Conservation (phyloP, 2,329 filamentous ascomycete genomes). For the Fusarium agapanthi region DNA sequence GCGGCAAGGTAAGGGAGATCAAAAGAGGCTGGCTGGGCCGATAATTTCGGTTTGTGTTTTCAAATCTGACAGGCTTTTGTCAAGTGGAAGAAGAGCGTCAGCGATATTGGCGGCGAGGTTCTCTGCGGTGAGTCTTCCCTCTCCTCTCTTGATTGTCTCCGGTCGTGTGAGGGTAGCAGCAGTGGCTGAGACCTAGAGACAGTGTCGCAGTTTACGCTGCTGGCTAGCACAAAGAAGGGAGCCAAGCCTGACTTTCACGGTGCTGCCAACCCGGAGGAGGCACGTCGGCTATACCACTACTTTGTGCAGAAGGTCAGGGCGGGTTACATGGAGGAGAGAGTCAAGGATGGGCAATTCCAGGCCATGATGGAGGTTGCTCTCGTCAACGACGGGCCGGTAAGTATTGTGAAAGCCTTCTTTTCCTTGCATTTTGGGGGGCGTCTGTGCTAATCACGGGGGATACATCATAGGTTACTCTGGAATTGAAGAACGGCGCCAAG, state of each 20-base stretch:
- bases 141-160: background rate
- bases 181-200: constrained; percentile 12
- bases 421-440: background rate
- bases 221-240: constrained; percentile 94
- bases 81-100: constrained; percentile 90
- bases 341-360: constrained; percentile 96
- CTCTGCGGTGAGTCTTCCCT: constrained; percentile 75
- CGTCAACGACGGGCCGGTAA: constrained; percentile 82
- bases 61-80: constrained; percentile 12
- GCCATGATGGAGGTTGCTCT: constrained; percentile 98
- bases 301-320: constrained; percentile 82
- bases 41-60: background rate
- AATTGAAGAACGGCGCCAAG: constrained; percentile 38
- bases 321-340: constrained; percentile 75
- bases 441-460: background rate
- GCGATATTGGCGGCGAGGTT: constrained; percentile 89
- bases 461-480: constrained; percentile 38
- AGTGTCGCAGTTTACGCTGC: constrained; percentile 97
- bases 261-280: constrained; percentile 80
- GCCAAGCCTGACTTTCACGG: constrained; percentile 95
- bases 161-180: background rate
- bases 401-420: constrained; percentile 27
- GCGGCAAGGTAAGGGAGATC: constrained; percentile 63
- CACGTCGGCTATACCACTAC: constrained; percentile 81
- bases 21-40: background rate